Base-by-base conservation (phyloP, 257 asterid genomes). In the Prunella vulgaris region DNA sequence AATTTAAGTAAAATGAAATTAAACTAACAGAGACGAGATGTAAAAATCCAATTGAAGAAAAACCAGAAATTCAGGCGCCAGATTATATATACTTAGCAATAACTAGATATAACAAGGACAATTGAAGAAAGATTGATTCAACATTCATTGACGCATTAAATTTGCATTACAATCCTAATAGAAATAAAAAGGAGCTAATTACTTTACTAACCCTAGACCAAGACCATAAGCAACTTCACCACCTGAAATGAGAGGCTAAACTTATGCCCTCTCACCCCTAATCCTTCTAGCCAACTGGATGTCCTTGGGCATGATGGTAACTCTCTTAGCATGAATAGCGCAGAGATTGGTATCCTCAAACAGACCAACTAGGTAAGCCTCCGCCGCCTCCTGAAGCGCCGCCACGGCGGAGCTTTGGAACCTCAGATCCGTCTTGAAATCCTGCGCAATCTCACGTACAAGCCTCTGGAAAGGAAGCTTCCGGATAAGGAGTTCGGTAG, bases 371-470 rank as follows among this genome's bases (percentile, higher is more conserved):
- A 75, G 30, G 20, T 75, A 75, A 14, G 79, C 79, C 75, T 75
- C 79, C n/a, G 79, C 79, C 56, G 79, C 79, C 67, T 75, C 79
- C 75, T 69, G 79, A 17, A 75, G 75, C 33, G 79, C 79, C n/a
- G 75, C 60, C 66, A 75, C 79, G 21, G 79, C 79, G 1, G 76
- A 76, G 72, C 80, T 76, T 68, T 69, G 80, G 56, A 76, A 76
- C 58, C 80, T 76, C 69, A 69, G 64, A 70, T 75, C 80, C 0
- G 76, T 76, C 58, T 76, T 70, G 76, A 76, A 76, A 57, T 76
- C 79, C 80, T 76, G 80, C 7, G 80, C 76, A 13, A 76, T 76
- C 76, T 76, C 80, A 57, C 80, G 80, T n/a, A 76, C 80, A 0
- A 76, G 80, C 69, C 80, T 70, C 76, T 76, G 80, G 64, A 76